A percentile compares a stretch with the other conserved stretches of the same genome.
These are phyloP conservation scores for Mesembryanthemum crystallinum DNA, from an alignment of 148 eudicot species.

Conservation along the genomic window DNA sequence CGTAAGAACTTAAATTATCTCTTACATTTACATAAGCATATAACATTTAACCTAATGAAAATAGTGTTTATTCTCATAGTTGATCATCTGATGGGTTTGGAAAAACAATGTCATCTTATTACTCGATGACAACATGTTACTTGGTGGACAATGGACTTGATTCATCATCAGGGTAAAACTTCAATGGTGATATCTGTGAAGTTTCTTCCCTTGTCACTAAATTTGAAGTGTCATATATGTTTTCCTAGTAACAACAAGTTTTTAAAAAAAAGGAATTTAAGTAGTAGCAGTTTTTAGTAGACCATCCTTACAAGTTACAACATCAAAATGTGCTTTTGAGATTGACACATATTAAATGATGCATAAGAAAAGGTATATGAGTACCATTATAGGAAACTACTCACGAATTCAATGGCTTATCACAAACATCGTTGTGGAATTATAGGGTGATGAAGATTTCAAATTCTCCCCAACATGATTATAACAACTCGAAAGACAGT, in stretches of 20 bases:
- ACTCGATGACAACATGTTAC: conserved; percentile 66
- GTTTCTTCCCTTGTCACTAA: background rate
- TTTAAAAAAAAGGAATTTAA: too few species aligned
- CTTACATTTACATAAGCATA: too few species aligned
- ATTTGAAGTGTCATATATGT: background rate
- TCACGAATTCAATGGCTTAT: conserved; percentile 57
- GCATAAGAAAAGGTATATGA: background rate
- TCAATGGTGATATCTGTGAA: conserved; percentile 60
- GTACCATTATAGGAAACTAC: conserved; percentile 13
- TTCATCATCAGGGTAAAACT: conserved; percentile 56
- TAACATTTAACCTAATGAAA: too few species aligned
- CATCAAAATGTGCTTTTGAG: background rate
- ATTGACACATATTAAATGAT: background rate
- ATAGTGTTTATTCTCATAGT: too few species aligned
- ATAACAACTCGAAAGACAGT: conserved; percentile 62
- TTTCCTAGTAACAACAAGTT: background rate
- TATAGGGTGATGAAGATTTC: conserved; percentile 61
- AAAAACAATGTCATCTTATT: conserved; percentile 68
- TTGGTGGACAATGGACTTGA: conserved; percentile 50
- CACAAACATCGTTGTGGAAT: conserved; percentile 56
- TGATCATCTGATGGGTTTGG: conserved; percentile 64
- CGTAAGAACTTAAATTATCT: too few species aligned
- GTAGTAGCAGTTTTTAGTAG: too few species aligned
- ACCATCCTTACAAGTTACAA: too few species aligned
- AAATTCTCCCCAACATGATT: conserved; percentile 85